phyloP scores from a whole-genome alignment of 179 eudicot genomes.

The Heliamphora pulchella region DNA sequence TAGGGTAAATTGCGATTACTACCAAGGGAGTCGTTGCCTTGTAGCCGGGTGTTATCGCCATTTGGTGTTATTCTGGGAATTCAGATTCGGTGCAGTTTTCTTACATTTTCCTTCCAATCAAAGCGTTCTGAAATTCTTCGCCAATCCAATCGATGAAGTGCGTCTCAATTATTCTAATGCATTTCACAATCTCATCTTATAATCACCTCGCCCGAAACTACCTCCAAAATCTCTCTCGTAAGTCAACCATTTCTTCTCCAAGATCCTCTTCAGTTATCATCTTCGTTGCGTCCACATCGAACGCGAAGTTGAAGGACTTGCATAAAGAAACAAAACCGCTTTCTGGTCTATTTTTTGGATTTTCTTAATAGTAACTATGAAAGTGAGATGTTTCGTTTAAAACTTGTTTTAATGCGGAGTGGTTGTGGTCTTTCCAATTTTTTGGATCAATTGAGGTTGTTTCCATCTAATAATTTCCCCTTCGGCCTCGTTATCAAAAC shows the following conservation, averaged over 20 bases:
- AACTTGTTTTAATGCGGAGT: neutral
- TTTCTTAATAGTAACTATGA: neutral
- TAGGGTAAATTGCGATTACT: too few relatives aligned
- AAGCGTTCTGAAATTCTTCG: constrained; percentile 12
- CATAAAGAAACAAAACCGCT: too few relatives aligned
- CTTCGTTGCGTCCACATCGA: neutral
- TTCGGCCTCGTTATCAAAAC: neutral
- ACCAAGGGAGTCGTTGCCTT: too few relatives aligned
- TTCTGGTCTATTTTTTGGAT: neutral
- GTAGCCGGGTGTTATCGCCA: too few relatives aligned
- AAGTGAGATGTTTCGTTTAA: neutral
- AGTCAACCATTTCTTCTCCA: neutral
- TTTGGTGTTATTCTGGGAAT: neutral
- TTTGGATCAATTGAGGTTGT: neutral
- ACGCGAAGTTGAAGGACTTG: neutral
- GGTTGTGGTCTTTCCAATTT: neutral
- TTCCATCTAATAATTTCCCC: neutral
- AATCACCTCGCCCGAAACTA: neutral
- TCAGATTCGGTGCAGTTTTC: neutral
- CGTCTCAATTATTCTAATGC: neutral
- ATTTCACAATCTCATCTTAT: neutral
- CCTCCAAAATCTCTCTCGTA: neutral
- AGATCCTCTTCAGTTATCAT: neutral
- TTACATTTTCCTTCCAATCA: constrained; percentile 12
- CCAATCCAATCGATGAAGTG: neutral